Evolutionary conservation across 1,284 basidiomycete species (phyloP).

Genomic region (Tilletia setariae): DNA sequence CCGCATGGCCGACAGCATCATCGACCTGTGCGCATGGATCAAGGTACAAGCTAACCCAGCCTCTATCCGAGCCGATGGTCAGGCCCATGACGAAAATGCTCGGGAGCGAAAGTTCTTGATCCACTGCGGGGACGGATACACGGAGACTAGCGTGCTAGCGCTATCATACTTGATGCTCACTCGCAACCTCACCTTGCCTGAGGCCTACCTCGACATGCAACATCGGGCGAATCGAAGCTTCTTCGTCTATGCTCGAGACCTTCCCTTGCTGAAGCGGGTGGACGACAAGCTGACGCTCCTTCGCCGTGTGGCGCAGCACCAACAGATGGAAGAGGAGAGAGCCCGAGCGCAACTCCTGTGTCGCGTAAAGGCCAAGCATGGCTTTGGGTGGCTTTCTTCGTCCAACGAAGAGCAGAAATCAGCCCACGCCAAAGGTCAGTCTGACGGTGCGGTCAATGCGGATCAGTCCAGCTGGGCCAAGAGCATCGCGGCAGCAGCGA

Average conservation of each 20-base stretch:
- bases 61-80: not conserved
- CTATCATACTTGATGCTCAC: constrained; percentile 83
- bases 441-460: not conserved
- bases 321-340: constrained; percentile 18
- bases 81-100: not conserved
- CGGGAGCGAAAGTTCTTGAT: constrained; percentile 37
- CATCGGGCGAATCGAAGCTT: constrained; percentile 65
- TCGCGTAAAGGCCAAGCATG: constrained; percentile 11
- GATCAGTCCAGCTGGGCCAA: constrained; percentile 11
- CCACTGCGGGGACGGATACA: constrained; percentile 59
- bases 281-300: constrained; percentile 62
- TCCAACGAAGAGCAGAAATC: not conserved
- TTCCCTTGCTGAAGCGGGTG: constrained; percentile 71
- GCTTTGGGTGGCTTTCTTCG: constrained; percentile 16
- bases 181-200: constrained; percentile 67
- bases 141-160: constrained; percentile 84
- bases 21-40: constrained; percentile 53
- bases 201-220: constrained; percentile 78
- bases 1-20: constrained; percentile 32
- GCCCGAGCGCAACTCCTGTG: not conserved
- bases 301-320: constrained; percentile 14
- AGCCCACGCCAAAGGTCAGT: not conserved
- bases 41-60: constrained; percentile 42
- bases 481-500: constrained; percentile 13
- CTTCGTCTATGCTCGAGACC: constrained; percentile 83